Conservation (phyloP, 2,329 filamentous ascomycete species). For the Aspergillus versicolor region DNA sequence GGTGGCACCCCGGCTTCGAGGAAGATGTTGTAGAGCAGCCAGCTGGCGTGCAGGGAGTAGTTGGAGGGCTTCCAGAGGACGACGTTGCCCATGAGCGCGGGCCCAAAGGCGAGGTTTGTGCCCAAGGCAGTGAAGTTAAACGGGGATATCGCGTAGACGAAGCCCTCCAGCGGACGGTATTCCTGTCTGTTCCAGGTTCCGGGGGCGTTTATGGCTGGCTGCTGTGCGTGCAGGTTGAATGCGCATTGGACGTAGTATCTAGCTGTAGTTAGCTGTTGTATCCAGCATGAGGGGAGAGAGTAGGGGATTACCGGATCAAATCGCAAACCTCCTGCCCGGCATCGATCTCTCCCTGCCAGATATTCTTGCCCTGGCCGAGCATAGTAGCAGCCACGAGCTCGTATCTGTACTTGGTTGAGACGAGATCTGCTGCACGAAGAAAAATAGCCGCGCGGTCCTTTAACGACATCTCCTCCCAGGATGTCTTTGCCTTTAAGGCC, state of each 20-base stretch:
- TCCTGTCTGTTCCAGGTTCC: conserved; percentile 50
- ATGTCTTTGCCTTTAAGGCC: conserved; percentile 52
- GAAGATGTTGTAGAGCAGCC: conserved; percentile 83
- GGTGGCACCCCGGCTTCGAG: conserved; percentile 84
- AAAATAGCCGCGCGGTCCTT: conserved; percentile 89
- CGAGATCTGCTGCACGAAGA: conserved; percentile 88
- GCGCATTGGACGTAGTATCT: too few species aligned
- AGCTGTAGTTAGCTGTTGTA: background rate
- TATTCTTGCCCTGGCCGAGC: conserved; percentile 95
- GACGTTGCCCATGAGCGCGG: conserved; percentile 65
- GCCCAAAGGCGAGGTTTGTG: conserved; percentile 40
- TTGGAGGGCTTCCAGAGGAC: conserved; percentile 95
- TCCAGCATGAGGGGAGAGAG: conserved; percentile 49
- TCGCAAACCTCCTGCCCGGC: conserved; percentile 84
- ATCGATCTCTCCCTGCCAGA: conserved; percentile 80
- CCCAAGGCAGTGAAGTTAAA: conserved; percentile 98
- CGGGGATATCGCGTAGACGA: conserved; percentile 88
- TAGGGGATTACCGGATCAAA: conserved; percentile 63
- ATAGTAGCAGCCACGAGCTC: conserved; percentile 95
- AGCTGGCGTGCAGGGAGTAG: conserved; percentile 79
- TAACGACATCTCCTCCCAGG: conserved; percentile 83
- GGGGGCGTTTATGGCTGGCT: too few species aligned
- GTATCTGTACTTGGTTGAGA: conserved; percentile 88
- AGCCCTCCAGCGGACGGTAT: conserved; percentile 88
- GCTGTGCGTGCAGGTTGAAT: too few species aligned